Conservation (phyloP, 345 rosid genomes). For the Laguncularia racemosa region DNA sequence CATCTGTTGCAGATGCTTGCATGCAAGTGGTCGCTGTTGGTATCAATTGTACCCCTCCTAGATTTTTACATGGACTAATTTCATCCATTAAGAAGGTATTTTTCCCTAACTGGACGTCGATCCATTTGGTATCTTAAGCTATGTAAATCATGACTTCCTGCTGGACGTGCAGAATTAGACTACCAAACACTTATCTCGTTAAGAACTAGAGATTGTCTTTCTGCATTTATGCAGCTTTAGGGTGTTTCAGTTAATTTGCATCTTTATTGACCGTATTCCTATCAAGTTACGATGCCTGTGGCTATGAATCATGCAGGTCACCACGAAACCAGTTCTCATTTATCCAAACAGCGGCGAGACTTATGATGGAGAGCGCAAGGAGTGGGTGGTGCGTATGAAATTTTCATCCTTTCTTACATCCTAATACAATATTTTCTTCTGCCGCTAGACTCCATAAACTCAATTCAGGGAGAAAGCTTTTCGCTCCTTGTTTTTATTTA, state of each 20-base stretch:
- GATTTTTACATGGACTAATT: conserved; percentile 54
- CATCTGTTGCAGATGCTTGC: conserved; percentile 64
- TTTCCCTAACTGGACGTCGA: too few relatives aligned
- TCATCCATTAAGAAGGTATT: conserved; percentile 44
- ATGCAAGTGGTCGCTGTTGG: conserved; percentile 66
- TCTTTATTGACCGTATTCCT: neutral
- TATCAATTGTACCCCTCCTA: conserved; percentile 79
- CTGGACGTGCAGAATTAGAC: neutral
- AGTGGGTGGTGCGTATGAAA: conserved; percentile 62
- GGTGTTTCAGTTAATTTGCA: neutral
- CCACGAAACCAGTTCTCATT: conserved; percentile 53
- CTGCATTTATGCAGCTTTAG: neutral
- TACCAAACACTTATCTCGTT: too few relatives aligned
- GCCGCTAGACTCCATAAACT: too few relatives aligned
- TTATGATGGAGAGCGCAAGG: conserved; percentile 49
- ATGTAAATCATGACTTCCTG: neutral
- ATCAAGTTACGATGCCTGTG: neutral
- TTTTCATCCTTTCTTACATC: neutral
- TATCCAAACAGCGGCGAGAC: conserved; percentile 91
- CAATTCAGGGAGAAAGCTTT: neutral
- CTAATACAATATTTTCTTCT: too few relatives aligned
- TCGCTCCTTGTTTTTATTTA: neutral
- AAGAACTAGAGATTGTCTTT: too few relatives aligned
- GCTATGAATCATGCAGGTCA: conserved; percentile 37
- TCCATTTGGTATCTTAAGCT: too few relatives aligned